These are phyloP conservation scores for Holtermanniella nyarrowii DNA, from an alignment of 768 basidiomycete species.

Conservation along the genomic window DNA sequence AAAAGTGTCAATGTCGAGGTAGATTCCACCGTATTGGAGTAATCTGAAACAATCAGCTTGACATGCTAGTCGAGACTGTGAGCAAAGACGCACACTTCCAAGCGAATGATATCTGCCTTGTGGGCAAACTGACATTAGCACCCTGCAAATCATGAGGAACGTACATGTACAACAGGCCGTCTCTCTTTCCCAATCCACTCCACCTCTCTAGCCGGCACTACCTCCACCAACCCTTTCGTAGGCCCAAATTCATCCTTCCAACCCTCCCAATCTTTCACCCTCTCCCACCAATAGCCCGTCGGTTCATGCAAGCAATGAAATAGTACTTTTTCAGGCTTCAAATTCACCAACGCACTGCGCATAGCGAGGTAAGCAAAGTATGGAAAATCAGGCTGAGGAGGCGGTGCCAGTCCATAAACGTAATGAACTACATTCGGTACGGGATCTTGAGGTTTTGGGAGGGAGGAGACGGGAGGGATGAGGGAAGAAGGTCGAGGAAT, in stretches of 20 bases:
- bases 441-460: constrained; percentile 15
- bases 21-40: constrained; percentile 32
- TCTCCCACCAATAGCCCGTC: constrained; percentile 37
- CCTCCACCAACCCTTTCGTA: constrained; percentile 16
- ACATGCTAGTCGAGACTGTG: not conserved
- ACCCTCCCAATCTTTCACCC: constrained; percentile 24
- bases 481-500: constrained; percentile 16
- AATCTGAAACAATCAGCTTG: constrained; percentile 6
- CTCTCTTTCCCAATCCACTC: constrained; percentile 19
- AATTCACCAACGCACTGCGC: constrained; percentile 25
- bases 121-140: constrained; percentile 23
- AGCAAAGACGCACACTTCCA: constrained; percentile 28
- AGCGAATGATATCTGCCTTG: constrained; percentile 34
- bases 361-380: constrained; percentile 38
- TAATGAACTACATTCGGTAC: constrained; percentile 38
- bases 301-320: constrained; percentile 37
- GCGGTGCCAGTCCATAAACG: constrained; percentile 35
- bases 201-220: constrained; percentile 26
- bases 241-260: constrained; percentile 11
- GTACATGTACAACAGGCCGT: constrained; percentile 23
- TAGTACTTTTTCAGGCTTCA: constrained; percentile 33
- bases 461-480: constrained; percentile 3
- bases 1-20: constrained; percentile 37
- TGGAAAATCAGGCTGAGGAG: constrained; percentile 27
- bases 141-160: not conserved